These are phyloP conservation scores for Apiotrichum mycotoxinovorans DNA, from an alignment of 1,284 basidiomycete species.

Conservation along the genomic window DNA sequence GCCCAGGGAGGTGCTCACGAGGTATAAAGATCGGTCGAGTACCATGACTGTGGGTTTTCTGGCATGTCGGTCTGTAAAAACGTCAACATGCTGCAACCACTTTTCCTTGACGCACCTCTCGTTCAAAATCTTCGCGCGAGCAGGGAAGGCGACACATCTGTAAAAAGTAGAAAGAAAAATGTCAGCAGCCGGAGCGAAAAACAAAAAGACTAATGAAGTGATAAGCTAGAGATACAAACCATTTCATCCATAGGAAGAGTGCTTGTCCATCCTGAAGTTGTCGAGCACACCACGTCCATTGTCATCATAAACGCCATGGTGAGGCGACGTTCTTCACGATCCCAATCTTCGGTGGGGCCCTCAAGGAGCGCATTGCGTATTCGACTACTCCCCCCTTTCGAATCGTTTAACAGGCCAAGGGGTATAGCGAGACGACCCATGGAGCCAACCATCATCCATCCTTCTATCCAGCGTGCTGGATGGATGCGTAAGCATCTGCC, in stretches of 20 bases:
- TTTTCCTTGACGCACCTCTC: conserved; percentile 14
- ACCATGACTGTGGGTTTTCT: conserved; percentile 35
- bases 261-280: conserved; percentile 34
- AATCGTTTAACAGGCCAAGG: conserved; percentile 30
- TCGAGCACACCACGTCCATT: conserved; percentile 23
- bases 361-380: conserved; percentile 21
- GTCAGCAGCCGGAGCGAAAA: not conserved
- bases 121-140: conserved; percentile 26
- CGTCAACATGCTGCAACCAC: too few relatives aligned
- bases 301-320: conserved; percentile 27
- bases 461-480: conserved; percentile 39
- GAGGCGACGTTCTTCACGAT: conserved; percentile 36
- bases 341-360: conserved; percentile 26
- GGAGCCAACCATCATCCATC: conserved; percentile 33
- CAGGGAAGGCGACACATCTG: conserved; percentile 31
- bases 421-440: conserved; percentile 25
- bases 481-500: not conserved
- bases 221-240: conserved; percentile 21
- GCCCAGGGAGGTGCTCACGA: conserved; percentile 22
- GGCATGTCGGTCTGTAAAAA: conserved; percentile 20
- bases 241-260: conserved; percentile 33
- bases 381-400: not conserved
- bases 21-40: conserved; percentile 33
- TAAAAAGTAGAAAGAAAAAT: not conserved
- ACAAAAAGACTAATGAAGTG: not conserved